Evolutionary conservation across 2,329 filamentous ascomycete species (phyloP), one percentile per base, ranked within the genome.

Genomic region (Arthroderma uncinatum): DNA sequence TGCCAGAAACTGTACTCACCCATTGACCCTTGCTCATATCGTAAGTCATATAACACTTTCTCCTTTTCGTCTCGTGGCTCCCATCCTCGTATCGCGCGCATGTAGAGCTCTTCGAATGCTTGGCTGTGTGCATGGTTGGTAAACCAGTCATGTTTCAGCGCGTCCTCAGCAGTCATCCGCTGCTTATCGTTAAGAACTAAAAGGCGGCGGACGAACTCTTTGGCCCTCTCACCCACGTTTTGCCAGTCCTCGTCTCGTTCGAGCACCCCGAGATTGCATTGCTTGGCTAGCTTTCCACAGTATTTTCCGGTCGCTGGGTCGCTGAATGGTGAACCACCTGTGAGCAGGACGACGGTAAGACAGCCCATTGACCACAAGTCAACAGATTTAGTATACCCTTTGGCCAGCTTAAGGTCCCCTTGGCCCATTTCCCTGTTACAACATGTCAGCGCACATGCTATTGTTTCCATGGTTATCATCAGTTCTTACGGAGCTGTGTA

Each of bases 301-400:
- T 65, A 69, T 21, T 58, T 55, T 12, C 62, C 58, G 37, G 73
- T 65, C 16, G 60, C 48, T 55, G 70, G 66, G 48, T 71, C 68
- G 14, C 65, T 69, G 59, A 81, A 81, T 2, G 80, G 67, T 2
- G 71, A 68, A 8, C 77, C 70, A 12, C 78, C 78, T 0, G 76
- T 76, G 14, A 84, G 69, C 12, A 84, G 65, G 7, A 76, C 71
- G 7, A 73, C 74, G 1, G 79, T 72, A 2, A 84, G 71, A 50
- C 74, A 76, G 4, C 82, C 82, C n/a, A 84, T 63, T 0, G 81
- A 81, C 81, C 81, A 84, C 66, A 85, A 75, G 61, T 85, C 82
- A 7, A 83, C 73, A 8, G 79, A 75, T 63, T 78, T 77, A 28
- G 78, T 81, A 64, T 84, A 84, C 60, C 55, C 57, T 47, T 56